Base-by-base conservation (phyloP, 202 grass and related monocot genomes). In the Cymbopogon flexuosus region DNA sequence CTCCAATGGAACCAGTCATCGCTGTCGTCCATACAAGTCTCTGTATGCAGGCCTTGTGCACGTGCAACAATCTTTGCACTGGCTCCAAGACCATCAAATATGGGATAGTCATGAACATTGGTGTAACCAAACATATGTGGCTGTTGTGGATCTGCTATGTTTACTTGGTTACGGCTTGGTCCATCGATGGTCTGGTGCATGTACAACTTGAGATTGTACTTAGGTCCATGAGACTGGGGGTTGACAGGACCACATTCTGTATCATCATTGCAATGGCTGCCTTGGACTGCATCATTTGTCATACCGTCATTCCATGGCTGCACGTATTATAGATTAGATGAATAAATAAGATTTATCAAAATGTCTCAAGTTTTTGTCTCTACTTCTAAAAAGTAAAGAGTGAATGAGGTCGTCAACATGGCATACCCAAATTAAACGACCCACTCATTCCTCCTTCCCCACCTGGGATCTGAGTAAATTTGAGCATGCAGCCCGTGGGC, bases 31-130 rank as follows among this genome's bases (percentile, higher is more conserved):
- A 73, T 19, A 30, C 46, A 21, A 54, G 70, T 73, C 1, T 73
- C 16, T 0, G 27, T 11, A 52, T 73, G 70, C 29, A 73, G 4
- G 4, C 70, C 70, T 52, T 73, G 70, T 73, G 29, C 70, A 34
- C 24, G 70, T n/a, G 70, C 70, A 54, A 73, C 46, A 35, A 73
- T 34, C 16, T 40, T 67, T 73, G 16, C 29, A 0, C 1, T 10
- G 0, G 70, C 46, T 2, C 3, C 29, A 54, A 34, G 8, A 11
- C 46, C 11, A 73, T 73, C 70, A 54, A 13, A 54, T 10, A 73
- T 34, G 6, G 70, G 70, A 9, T 73, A 73, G 6, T 73, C 70
- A 54, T 73, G 70, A 12, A 54, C 70, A 54, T 73, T 73, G 16
- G 70, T 73, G 70, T 21, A 54, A 21, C 70, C 70, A 35, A 73